Evolutionary conservation across 2,329 filamentous ascomycete species (phyloP), one percentile per base, ranked within the genome.

Genomic region (Ilyonectria mors-panacis): DNA sequence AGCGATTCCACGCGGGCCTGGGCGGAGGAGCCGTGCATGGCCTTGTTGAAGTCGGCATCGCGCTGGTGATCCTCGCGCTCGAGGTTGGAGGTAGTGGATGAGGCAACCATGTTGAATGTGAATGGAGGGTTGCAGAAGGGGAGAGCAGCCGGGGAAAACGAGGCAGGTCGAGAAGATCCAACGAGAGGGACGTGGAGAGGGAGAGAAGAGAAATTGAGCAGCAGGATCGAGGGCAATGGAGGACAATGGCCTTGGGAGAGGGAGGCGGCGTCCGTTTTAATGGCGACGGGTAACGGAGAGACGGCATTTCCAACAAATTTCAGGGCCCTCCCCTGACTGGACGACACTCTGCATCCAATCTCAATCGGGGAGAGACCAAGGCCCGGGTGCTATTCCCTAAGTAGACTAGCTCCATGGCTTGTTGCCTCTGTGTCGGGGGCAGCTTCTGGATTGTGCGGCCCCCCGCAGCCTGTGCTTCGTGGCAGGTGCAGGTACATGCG

Each of bases 31-130:
- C 88, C 94, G 83, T 98, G 95, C 86, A 97, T 87, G 73, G 90
- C 93, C 85, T 94, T 93, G 87, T 94, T 95, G 88, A 97, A 97
- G 74, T 89, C 92, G 71, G 94, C 93, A 92, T 97, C 94, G 75
- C 94, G 94, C 78, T 84, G 80, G 81, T 95, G 92, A 81, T 97
- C 90, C 84, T 97, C 94, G 78, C 86, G 84, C 87, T 97, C 94
- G 80, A 97, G 92, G 67, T 77, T 75, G 62, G 75, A 75, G 65
- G 71, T 73, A 63, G 78, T 79, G 66, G 82, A 83, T 45, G 80
- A 79, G 65, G 79, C 74, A 73, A 82, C 80, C 84, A 86, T 85
- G 78, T 80, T 83, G 80, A 82, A 77, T 75, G 75, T 73, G 73
- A 21, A 26, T 61, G 51, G 45, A 26, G 57, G 58, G 21, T 17